phyloP scores from a whole-genome alignment of 2,329 filamentous ascomycete species.

The Daldinia sp. region DNA sequence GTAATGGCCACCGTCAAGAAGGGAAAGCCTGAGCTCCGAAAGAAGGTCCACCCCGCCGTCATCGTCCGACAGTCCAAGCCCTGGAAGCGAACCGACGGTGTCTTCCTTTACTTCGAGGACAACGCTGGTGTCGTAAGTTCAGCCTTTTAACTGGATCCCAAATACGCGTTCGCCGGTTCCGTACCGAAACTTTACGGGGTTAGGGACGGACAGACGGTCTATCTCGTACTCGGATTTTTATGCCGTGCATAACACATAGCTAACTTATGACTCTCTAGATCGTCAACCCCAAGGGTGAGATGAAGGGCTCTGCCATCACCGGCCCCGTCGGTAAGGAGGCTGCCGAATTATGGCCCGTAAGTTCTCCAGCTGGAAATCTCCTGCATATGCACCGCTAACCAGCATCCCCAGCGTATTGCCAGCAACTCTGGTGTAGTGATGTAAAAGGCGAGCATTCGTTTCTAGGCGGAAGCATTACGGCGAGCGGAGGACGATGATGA shows the following conservation, averaged over 20 bases:
- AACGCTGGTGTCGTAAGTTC: conserved; percentile 95
- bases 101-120: conserved; percentile 99
- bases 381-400: conserved; percentile 44
- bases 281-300: conserved; percentile 99
- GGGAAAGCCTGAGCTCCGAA: conserved; percentile 99
- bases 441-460: conserved; percentile 67
- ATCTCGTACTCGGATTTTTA: conserved; percentile 12
- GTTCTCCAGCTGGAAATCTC: conserved; percentile 48
- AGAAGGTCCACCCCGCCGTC: conserved; percentile 99
- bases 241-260: conserved; percentile 30
- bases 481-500: conserved; percentile 22
- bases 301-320: conserved; percentile 99
- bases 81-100: conserved; percentile 97
- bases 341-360: conserved; percentile 98
- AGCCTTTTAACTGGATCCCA: not conserved
- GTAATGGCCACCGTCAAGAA: conserved; percentile 99
- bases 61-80: conserved; percentile 99
- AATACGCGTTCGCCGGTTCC: not conserved
- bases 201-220: not conserved
- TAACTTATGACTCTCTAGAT: conserved; percentile 68
- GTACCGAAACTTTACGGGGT: not conserved
- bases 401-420: conserved; percentile 82
- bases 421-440: conserved; percentile 99
- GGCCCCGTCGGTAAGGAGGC: conserved; percentile 99
- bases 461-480: conserved; percentile 31